phyloP scores from a whole-genome alignment of 2,329 filamentous ascomycete species.

The Ceratocystis eucalypticola region DNA sequence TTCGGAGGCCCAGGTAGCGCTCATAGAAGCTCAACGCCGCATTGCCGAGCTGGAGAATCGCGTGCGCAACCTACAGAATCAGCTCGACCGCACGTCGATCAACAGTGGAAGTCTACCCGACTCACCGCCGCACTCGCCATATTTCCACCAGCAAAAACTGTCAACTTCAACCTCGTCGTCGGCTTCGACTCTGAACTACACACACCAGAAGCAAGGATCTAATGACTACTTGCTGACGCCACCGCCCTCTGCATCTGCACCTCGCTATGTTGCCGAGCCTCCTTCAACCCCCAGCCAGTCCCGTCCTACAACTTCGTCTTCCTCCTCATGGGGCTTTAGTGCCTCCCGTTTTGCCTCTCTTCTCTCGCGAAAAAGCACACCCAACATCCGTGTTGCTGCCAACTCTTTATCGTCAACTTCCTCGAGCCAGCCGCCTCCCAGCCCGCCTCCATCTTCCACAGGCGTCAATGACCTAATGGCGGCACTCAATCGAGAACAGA shows the following conservation, averaged over 20 bases:
- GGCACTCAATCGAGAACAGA: slow-evolving; percentile 52
- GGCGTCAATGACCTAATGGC: slow-evolving; percentile 38
- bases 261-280: slow-evolving; percentile 8
- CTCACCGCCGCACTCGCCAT: slow-evolving; percentile 36
- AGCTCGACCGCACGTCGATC: slow-evolving; percentile 25
- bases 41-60: slow-evolving; percentile 59
- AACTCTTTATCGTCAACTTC: slow-evolving; percentile 28
- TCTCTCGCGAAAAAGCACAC: slow-evolving; percentile 36
- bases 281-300: slow-evolving; percentile 24
- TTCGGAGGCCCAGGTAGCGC: slow-evolving; percentile 19
- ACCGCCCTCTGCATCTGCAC: slow-evolving; percentile 18
- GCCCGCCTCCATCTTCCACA: slow-evolving; percentile 22
- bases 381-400: slow-evolving; percentile 26
- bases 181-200: slow-evolving; percentile 26
- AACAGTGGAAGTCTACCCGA: background rate
- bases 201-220: slow-evolving; percentile 23
- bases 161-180: slow-evolving; percentile 60
- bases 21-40: slow-evolving; percentile 38
- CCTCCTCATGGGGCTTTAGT: slow-evolving; percentile 35
- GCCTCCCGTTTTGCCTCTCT: slow-evolving; percentile 33
- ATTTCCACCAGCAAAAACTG: slow-evolving; percentile 40
- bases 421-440: slow-evolving; percentile 22
- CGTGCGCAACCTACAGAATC: slow-evolving; percentile 55
- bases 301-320: slow-evolving; percentile 27
- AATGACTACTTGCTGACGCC: slow-evolving; percentile 22